phyloP scores from a whole-genome alignment of 108 stramenopile species.

The Nitzschia putrida region DNA sequence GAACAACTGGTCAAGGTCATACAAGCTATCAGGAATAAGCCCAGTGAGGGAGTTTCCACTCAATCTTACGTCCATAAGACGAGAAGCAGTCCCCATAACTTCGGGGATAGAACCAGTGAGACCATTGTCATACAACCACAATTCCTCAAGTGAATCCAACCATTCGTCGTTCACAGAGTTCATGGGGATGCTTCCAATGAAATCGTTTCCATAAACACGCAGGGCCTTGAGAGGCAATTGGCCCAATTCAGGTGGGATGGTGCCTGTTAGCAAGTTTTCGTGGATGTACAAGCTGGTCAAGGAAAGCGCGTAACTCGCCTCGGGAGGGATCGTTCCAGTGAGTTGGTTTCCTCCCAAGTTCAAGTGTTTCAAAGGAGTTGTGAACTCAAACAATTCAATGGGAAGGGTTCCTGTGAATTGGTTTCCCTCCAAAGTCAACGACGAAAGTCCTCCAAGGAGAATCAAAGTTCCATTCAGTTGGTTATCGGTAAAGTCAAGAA shows the following conservation, averaged over 20 bases:
- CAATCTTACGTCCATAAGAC: slow-evolving; percentile 17
- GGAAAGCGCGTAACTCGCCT: slow-evolving; percentile 14
- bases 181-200: slow-evolving; percentile 25
- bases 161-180: slow-evolving; percentile 12
- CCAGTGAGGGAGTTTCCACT: slow-evolving; percentile 19
- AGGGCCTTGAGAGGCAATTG: slow-evolving; percentile 22
- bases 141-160: slow-evolving; percentile 15
- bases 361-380: slow-evolving; percentile 11
- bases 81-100: slow-evolving; percentile 13
- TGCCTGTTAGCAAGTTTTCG: slow-evolving; percentile 25
- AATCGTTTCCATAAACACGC: slow-evolving; percentile 9
- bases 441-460: slow-evolving; percentile 13
- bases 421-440: slow-evolving; percentile 39
- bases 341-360: slow-evolving; percentile 27
- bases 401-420: slow-evolving; percentile 55
- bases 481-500: slow-evolving; percentile 16
- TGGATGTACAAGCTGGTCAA: slow-evolving; percentile 22
- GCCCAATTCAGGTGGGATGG: slow-evolving; percentile 27
- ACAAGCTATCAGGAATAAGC: slow-evolving; percentile 17
- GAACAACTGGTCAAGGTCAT: slow-evolving; percentile 9
- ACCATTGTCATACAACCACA: slow-evolving; percentile 29
- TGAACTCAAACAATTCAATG: slow-evolving; percentile 46
- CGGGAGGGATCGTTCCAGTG: slow-evolving; percentile 23
- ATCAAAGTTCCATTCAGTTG: slow-evolving; percentile 5
- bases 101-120: slow-evolving; percentile 22